Evolutionary conservation across 2,329 filamentous ascomycete genomes (phyloP).

Genomic region (Pestalotiopsis sp.): DNA sequence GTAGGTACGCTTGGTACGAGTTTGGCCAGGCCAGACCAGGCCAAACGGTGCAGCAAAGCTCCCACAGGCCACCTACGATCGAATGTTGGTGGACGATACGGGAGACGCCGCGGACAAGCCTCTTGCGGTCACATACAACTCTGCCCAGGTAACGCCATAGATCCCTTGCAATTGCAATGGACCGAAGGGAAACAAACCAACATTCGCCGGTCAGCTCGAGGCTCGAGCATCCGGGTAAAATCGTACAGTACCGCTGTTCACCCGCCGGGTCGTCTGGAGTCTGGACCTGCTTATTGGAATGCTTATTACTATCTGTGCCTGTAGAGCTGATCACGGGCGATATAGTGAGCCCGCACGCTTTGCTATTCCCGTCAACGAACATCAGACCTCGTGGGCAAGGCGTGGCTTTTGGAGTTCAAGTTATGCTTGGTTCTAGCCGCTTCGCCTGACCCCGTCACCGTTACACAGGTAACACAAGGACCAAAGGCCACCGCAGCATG

Average conservation of each 20-base stretch:
- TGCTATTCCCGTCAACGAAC: neutral
- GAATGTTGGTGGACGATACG: neutral
- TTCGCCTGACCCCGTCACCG: neutral
- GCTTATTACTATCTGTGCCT: neutral
- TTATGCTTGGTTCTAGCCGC: conserved; percentile 3
- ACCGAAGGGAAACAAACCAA: neutral
- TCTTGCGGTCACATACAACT: neutral
- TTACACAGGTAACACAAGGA: conserved; percentile 4
- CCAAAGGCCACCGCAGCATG: neutral
- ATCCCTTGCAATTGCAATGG: neutral
- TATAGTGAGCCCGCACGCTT: neutral
- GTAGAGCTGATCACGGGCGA: neutral
- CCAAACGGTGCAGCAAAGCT: neutral
- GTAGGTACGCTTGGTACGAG: neutral
- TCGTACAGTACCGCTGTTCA: neutral
- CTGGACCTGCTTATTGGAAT: neutral
- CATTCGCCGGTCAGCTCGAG: neutral
- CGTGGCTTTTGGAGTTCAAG: neutral
- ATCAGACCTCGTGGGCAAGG: neutral
- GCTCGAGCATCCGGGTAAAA: neutral
- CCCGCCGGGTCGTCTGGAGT: neutral
- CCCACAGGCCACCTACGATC: neutral
- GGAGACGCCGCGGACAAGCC: neutral
- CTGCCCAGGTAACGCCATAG: neutral
- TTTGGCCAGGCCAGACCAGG: neutral